Conservation (phyloP, 2,329 filamentous ascomycete genomes). For the Coleophoma crateriformis region DNA sequence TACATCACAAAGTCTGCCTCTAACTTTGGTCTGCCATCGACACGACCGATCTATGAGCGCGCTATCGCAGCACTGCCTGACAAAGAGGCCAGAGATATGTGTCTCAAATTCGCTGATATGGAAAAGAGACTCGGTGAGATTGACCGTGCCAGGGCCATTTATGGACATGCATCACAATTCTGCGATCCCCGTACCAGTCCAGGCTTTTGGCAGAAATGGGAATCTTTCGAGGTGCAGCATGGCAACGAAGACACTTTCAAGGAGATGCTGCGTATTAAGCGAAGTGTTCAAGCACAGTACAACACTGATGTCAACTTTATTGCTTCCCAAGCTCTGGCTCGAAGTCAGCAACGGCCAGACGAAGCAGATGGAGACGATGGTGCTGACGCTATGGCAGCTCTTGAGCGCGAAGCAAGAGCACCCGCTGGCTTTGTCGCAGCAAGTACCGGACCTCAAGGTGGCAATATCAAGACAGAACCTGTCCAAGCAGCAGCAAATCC, state of each 20-base stretch:
- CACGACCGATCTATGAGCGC: conserved; percentile 90
- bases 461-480: conserved; percentile 38
- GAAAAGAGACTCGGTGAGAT: conserved; percentile 88
- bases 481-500: conserved; percentile 58
- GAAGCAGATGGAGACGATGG: conserved; percentile 38
- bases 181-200: conserved; percentile 89
- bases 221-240: conserved; percentile 93
- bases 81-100: conserved; percentile 92
- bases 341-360: conserved; percentile 57
- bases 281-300: conserved; percentile 95
- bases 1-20: conserved; percentile 99
- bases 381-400: conserved; percentile 79
- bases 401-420: conserved; percentile 84
- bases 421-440: conserved; percentile 89
- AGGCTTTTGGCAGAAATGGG: conserved; percentile 95
- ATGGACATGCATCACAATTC: conserved; percentile 94
- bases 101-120: conserved; percentile 97
- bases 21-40: conserved; percentile 95
- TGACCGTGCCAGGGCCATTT: conserved; percentile 90
- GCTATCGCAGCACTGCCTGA: conserved; percentile 93
- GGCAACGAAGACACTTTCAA: conserved; percentile 99
- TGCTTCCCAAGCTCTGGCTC: conserved; percentile 86
- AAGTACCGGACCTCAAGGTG: conserved; percentile 65
- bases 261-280: conserved; percentile 97
- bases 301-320: conserved; percentile 99